A percentile compares a stretch with the other conserved stretches of the same genome.
phyloP scores from a whole-genome alignment of 805 yeast species.

The Suhomyces canberraensis region DNA sequence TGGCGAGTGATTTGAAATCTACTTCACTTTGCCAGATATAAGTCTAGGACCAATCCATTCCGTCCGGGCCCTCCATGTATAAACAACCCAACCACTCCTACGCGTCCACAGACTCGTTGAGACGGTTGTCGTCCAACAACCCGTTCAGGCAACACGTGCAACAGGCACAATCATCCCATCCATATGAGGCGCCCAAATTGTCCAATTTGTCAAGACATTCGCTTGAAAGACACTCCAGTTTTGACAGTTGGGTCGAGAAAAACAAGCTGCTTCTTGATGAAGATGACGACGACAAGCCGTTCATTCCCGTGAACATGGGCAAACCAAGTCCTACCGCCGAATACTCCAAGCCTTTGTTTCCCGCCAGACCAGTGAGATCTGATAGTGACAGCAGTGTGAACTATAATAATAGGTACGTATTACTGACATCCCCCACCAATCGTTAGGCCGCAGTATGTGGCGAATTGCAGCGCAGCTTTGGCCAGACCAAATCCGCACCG shows the following conservation, averaged over 20 bases:
- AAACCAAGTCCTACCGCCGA: constrained; percentile 5
- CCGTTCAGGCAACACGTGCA: constrained; percentile 55
- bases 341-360: constrained; percentile 21
- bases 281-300: constrained; percentile 38
- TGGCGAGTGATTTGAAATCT: too few relatives aligned
- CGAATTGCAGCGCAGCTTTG: too few relatives aligned
- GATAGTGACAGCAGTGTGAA: constrained; percentile 37
- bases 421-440: not conserved
- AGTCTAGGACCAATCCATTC: too few relatives aligned
- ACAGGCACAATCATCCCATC: not conserved
- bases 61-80: too few relatives aligned
- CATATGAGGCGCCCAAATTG: constrained; percentile 11
- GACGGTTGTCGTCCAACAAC: constrained; percentile 60
- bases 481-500: too few relatives aligned
- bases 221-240: constrained; percentile 17
- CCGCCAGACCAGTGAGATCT: constrained; percentile 25
- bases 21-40: too few relatives aligned
- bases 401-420: constrained; percentile 27
- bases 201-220: constrained; percentile 9
- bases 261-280: constrained; percentile 39
- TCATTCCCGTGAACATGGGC: constrained; percentile 8
- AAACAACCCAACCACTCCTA: constrained; percentile 36
- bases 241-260: constrained; percentile 58
- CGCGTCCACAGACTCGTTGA: constrained; percentile 32
- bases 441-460: not conserved